These are phyloP conservation scores for Colletotrichum orchidophilum DNA, from an alignment of 2,329 filamentous ascomycete species.

Conservation along the genomic window DNA sequence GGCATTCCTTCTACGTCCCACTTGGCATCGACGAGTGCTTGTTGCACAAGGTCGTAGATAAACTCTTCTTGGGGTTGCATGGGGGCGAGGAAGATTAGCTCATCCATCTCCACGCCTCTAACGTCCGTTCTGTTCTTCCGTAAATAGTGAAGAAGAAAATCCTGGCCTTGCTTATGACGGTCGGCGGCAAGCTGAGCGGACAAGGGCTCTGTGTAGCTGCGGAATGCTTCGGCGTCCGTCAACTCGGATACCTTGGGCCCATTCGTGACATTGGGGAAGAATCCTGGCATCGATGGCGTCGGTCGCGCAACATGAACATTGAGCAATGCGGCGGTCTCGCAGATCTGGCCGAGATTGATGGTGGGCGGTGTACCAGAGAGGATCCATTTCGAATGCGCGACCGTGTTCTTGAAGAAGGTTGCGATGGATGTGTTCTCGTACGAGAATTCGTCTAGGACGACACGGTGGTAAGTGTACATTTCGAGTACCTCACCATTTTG, in stretches of 20 bases:
- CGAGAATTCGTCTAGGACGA: constrained; percentile 56
- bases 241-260: constrained; percentile 42
- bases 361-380: constrained; percentile 54
- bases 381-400: constrained; percentile 51
- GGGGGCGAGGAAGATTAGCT: constrained; percentile 40
- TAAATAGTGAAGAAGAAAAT: constrained; percentile 44
- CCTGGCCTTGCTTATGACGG: constrained; percentile 45
- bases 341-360: constrained; percentile 46
- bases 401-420: constrained; percentile 44
- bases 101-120: constrained; percentile 34
- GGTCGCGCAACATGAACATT: constrained; percentile 51
- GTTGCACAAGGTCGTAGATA: constrained; percentile 42
- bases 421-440: constrained; percentile 45
- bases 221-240: constrained; percentile 45
- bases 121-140: constrained; percentile 43
- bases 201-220: constrained; percentile 44
- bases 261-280: constrained; percentile 47
- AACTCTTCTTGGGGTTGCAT: constrained; percentile 38
- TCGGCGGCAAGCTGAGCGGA: constrained; percentile 46
- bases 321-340: constrained; percentile 45
- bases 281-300: constrained; percentile 42
- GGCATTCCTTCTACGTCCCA: constrained; percentile 39
- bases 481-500: constrained; percentile 43
- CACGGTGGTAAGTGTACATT: constrained; percentile 47
- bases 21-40: constrained; percentile 40